A percentile compares a stretch with the other conserved stretches of the same genome.
These are phyloP conservation scores for Phallus indusiatus DNA, from an alignment of 768 basidiomycete species.

Conservation along the genomic window DNA sequence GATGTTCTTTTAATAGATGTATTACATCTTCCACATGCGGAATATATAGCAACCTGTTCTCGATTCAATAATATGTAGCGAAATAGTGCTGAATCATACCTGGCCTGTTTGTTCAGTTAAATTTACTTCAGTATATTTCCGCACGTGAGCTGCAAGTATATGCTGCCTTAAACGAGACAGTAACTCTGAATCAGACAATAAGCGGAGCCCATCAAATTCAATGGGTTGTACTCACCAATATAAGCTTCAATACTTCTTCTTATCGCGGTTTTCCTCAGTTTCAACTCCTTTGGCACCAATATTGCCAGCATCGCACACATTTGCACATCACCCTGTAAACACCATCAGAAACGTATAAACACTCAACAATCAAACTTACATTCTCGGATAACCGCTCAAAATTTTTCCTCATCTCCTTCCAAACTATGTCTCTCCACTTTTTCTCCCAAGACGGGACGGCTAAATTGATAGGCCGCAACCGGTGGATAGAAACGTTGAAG, in stretches of 20 bases:
- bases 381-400: slow-evolving; percentile 56
- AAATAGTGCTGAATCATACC: slow-evolving; percentile 26
- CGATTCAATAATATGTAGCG: no score
- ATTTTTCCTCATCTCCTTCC: slow-evolving; percentile 43
- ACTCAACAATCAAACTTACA: slow-evolving; percentile 26
- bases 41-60: slow-evolving; percentile 57
- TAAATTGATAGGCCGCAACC: background rate
- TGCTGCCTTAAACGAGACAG: slow-evolving; percentile 53
- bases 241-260: slow-evolving; percentile 60
- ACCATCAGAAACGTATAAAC: slow-evolving; percentile 6
- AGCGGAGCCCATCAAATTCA: background rate
- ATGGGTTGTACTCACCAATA: slow-evolving; percentile 40
- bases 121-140: slow-evolving; percentile 49
- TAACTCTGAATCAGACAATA: slow-evolving; percentile 36
- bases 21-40: slow-evolving; percentile 57
- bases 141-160: slow-evolving; percentile 62
- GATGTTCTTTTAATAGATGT: slow-evolving; percentile 37
- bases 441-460: background rate
- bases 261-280: slow-evolving; percentile 33
- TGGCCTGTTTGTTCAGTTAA: slow-evolving; percentile 43
- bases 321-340: slow-evolving; percentile 62
- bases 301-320: slow-evolving; percentile 67
- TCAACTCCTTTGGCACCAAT: slow-evolving; percentile 50
- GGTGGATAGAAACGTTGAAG: background rate
- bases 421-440: slow-evolving; percentile 43